phyloP scores from a whole-genome alignment of 2,329 filamentous ascomycete species.

The Fusarium humuli region DNA sequence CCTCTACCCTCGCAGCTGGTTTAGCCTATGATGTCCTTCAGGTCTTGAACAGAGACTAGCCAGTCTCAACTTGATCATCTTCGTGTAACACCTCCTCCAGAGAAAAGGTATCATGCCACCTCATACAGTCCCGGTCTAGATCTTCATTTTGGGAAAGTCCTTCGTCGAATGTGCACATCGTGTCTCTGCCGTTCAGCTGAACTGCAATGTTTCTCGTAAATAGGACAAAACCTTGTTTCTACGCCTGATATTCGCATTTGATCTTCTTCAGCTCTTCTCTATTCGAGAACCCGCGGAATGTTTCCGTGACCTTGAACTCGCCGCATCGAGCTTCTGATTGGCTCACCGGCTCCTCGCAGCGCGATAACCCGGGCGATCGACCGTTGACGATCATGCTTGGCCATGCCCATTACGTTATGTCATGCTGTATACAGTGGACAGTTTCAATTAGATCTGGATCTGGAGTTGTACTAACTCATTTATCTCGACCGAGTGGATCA shows the following conservation, averaged over 20 bases:
- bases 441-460: background rate
- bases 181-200: slow-evolving; percentile 27
- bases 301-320: background rate
- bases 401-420: background rate
- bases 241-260: background rate
- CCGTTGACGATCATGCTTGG: slow-evolving; percentile 18
- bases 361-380: slow-evolving; percentile 14
- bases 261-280: slow-evolving; percentile 36
- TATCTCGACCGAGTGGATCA: background rate
- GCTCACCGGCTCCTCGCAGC: background rate
- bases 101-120: background rate
- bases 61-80: slow-evolving; percentile 31
- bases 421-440: background rate
- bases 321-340: background rate
- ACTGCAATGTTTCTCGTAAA: background rate
- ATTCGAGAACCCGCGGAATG: background rate
- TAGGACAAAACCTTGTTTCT: slow-evolving; percentile 7
- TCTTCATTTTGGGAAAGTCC: background rate
- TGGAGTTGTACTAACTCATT: background rate
- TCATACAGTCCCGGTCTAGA: background rate
- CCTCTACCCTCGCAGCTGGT: background rate
- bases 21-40: background rate
- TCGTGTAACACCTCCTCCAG: background rate
- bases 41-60: background rate
- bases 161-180: background rate